Evolutionary conservation across 83 land plant species (phyloP), one percentile per base, ranked within the genome.

Genomic region (Larix sibirica): DNA sequence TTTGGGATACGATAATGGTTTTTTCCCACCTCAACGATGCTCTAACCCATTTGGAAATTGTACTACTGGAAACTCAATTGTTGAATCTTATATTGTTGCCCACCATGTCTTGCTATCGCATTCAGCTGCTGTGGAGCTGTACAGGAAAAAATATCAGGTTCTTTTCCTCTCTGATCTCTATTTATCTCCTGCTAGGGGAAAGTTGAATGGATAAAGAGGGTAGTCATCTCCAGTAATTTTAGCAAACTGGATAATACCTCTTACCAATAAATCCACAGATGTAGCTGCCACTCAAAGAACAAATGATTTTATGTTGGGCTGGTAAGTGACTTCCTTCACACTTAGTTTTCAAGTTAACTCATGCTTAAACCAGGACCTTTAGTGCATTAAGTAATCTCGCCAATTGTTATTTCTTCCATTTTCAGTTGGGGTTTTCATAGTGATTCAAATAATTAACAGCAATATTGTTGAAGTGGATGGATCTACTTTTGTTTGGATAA

Each of bases 101-200:
- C 90, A 92, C 59, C 82, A 92, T 71, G 70, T 77, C 17, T 78
- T 92, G 59, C 77, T 90, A 36, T 71, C 92, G 2, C 92, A 90
- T 82, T 89, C 89, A 20, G 66, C 90, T 50, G 88, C 82, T 50
- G 87, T 82, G 20, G 66, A 68, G 1, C 24, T 88, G 58, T 92
- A 90, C 73, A 60, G 81, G 60, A 42, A 50, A 80, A 88, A 81
- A 40, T 92, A 82, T 71, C 82, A 88, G 82, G 92, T 87, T 20
- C 0, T 40, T 40, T 33, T 63, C 6, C 23, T 16, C 24, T 20
- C 66, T 20, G 66, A 63, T 20, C n/a, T 63, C 24, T 20, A 4
- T 63, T 63, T 7, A 63, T 5, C 24, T 20, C 1, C n/a, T 20
- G 24, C 21, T 63, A 63, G 66, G 23, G 4, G 24, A 63, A 9